Percentiles rank a stretch among this genome's conserved stretches.
Evolutionary conservation across 768 basidiomycete species (phyloP).

Genomic region (Termitomyces sp.): DNA sequence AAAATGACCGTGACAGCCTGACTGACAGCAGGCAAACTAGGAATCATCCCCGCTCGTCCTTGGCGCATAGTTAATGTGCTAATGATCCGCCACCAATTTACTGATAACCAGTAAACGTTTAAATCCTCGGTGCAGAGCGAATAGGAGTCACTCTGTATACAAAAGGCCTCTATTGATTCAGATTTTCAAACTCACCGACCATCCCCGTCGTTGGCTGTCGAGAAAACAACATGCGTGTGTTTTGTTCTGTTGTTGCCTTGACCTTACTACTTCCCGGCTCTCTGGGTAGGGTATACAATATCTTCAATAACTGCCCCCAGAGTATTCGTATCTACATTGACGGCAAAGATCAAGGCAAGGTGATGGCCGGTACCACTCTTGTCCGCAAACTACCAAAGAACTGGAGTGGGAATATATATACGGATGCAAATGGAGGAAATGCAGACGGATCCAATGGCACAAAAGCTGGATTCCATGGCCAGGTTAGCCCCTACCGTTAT

Average conservation of each 20-base stretch:
- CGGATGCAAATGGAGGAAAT: slow-evolving; percentile 20
- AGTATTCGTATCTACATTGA: neutral
- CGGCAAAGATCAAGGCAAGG: slow-evolving; percentile 6
- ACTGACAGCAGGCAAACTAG: neutral
- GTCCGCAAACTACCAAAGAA: slow-evolving; percentile 9
- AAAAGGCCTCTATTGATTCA: neutral
- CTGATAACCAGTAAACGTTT: neutral
- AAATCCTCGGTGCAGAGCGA: neutral
- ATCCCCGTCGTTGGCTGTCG: neutral
- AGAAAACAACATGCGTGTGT: neutral
- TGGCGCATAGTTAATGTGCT: neutral
- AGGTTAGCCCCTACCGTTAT: slow-evolving; percentile 10
- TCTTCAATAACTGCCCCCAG: slow-evolving; percentile 3
- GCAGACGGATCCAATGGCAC: slow-evolving; percentile 16
- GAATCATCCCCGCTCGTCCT: neutral
- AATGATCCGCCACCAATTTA: neutral
- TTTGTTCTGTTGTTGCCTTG: neutral
- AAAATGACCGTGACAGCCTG: neutral
- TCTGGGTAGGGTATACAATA: slow-evolving; percentile 11
- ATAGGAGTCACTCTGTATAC: neutral
- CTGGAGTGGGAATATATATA: slow-evolving; percentile 22
- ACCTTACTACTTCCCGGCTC: neutral
- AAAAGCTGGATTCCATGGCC: slow-evolving; percentile 22
- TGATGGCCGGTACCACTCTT: neutral
- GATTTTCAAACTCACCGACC: neutral